Evolutionary conservation across 2,329 filamentous ascomycete species (phyloP).

Genomic region (Davidsoniella neocaledoniae): DNA sequence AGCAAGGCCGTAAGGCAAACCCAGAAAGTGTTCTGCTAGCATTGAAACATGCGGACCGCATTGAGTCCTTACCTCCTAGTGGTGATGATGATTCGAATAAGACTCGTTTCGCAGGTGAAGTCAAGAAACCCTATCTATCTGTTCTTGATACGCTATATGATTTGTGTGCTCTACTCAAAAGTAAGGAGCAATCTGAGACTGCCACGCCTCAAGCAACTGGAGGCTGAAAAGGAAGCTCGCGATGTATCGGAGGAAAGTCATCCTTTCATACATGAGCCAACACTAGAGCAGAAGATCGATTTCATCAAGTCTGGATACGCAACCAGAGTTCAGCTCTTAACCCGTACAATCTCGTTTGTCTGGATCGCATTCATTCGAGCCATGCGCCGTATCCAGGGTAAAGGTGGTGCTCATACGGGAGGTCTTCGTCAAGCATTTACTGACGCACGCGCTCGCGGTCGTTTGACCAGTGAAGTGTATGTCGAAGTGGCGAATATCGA

Average conservation of each 20-base stretch:
- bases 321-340: slow-evolving; percentile 58
- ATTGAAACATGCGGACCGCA: slow-evolving; percentile 73
- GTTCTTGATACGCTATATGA: slow-evolving; percentile 79
- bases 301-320: slow-evolving; percentile 50
- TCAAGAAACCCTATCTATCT: slow-evolving; percentile 69
- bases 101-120: slow-evolving; percentile 57
- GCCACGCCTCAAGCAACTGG: slow-evolving; percentile 39
- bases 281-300: slow-evolving; percentile 43
- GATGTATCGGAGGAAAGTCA: slow-evolving; percentile 22
- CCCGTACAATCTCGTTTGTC: slow-evolving; percentile 72
- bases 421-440: slow-evolving; percentile 80
- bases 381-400: slow-evolving; percentile 86
- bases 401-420: slow-evolving; percentile 46
- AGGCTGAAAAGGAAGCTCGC: slow-evolving; percentile 16
- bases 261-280: slow-evolving; percentile 16
- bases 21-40: slow-evolving; percentile 84
- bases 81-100: slow-evolving; percentile 63
- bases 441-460: slow-evolving; percentile 72
- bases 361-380: slow-evolving; percentile 93
- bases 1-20: slow-evolving; percentile 72
- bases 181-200: slow-evolving; percentile 41
- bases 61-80: slow-evolving; percentile 61
- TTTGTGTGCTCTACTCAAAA: slow-evolving; percentile 57
- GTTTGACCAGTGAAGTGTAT: slow-evolving; percentile 87
- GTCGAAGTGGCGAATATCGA: slow-evolving; percentile 86